These are phyloP conservation scores for Pontederia crassipes DNA, from an alignment of 176 grass and related monocot genomes.

Conservation along the genomic window DNA sequence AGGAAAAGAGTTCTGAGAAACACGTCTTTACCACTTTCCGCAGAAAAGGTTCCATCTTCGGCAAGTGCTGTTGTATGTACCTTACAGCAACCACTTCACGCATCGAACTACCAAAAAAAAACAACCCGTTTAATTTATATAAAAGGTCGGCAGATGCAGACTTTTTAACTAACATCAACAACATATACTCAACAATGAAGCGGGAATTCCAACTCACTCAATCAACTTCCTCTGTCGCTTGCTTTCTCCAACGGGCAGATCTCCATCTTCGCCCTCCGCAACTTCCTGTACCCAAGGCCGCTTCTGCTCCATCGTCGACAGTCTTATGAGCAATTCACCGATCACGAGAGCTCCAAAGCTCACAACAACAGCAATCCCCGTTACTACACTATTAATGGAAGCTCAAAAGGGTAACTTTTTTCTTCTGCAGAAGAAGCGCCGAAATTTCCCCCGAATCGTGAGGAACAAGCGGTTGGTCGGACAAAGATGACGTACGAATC, in stretches of 20 bases:
- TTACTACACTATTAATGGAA: constrained; percentile 38
- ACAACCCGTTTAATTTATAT: neutral
- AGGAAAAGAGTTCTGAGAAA: neutral
- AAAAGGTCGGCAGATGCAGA: neutral
- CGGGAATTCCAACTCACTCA: constrained; percentile 30
- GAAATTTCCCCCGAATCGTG: constrained; percentile 68
- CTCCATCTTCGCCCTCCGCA: constrained; percentile 50
- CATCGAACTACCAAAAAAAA: constrained; percentile 39
- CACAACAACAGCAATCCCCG: neutral
- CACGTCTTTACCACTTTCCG: constrained; percentile 50
- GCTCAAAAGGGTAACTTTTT: constrained; percentile 31
- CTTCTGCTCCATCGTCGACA: constrained; percentile 21
- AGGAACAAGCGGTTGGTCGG: constrained; percentile 33
- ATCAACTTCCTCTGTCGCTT: constrained; percentile 48
- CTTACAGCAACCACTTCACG: constrained; percentile 61
- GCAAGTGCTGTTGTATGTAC: constrained; percentile 68
- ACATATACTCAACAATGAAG: neutral
- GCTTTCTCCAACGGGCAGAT: constrained; percentile 32
- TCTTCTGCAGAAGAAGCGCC: constrained; percentile 22
- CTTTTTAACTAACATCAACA: neutral
- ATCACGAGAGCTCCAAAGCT: neutral
- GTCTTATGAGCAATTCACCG: neutral
- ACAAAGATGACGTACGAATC: constrained; percentile 21
- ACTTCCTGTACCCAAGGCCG: constrained; percentile 45
- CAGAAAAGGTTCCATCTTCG: constrained; percentile 71